Evolutionary conservation across 2,329 filamentous ascomycete genomes (phyloP).

Genomic region (Fusarium sp.): DNA sequence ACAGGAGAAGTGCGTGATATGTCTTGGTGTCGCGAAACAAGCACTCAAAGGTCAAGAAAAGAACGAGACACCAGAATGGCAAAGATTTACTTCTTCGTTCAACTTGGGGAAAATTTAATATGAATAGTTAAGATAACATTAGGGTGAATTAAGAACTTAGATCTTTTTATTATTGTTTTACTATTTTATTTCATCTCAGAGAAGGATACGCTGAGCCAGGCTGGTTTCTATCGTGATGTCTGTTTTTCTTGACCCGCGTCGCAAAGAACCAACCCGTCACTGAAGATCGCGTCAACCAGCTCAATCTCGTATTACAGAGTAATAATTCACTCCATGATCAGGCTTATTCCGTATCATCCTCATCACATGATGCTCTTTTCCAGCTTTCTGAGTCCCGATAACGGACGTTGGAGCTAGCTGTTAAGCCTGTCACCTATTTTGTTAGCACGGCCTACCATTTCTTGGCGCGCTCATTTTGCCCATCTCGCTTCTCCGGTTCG

Average conservation of each 20-base stretch:
- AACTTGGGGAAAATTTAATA: too few species aligned
- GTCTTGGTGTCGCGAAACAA: not conserved
- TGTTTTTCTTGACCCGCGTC: too few species aligned
- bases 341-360: not conserved
- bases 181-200: too few species aligned
- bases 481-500: slow-evolving; percentile 2
- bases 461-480: slow-evolving; percentile 5
- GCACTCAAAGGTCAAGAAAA: not conserved
- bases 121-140: too few species aligned
- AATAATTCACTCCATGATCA: not conserved
- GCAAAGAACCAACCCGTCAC: not conserved
- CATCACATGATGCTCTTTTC: not conserved
- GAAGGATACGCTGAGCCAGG: too few species aligned
- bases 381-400: not conserved
- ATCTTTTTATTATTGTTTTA: too few species aligned
- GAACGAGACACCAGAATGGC: too few species aligned
- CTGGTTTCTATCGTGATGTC: too few species aligned
- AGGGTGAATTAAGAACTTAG: too few species aligned
- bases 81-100: too few species aligned
- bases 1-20: not conserved
- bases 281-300: not conserved
- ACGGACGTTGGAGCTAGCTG: not conserved
- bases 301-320: not conserved
- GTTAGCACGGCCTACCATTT: slow-evolving; percentile 4
- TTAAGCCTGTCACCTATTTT: slow-evolving; percentile 15